Evolutionary conservation across 495 filamentous ascomycete species (phyloP).

Genomic region (Penicillium parvum): DNA sequence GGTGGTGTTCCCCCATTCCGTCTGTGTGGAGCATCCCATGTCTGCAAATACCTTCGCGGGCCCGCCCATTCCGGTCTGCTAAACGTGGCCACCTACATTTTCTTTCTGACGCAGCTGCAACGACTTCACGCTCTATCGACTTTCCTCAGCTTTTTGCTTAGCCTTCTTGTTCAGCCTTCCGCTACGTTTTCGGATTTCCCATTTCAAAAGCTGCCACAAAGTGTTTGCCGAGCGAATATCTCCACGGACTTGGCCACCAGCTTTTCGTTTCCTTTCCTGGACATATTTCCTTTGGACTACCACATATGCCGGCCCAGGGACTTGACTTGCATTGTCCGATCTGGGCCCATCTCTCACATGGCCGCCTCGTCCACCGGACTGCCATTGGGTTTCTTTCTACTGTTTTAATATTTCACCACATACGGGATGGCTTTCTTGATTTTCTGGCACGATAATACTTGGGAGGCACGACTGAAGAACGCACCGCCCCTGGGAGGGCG

Average conservation of each 20-base stretch:
- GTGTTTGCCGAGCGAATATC: slow-evolving; percentile 9
- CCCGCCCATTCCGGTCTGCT: slow-evolving; percentile 26
- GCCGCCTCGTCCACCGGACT: neutral
- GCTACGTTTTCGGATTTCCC: slow-evolving; percentile 2
- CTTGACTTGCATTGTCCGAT: slow-evolving; percentile 11
- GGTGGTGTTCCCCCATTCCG: slow-evolving; percentile 26
- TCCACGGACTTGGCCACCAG: slow-evolving; percentile 13
- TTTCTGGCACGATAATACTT: slow-evolving; percentile 13
- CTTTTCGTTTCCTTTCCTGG: slow-evolving; percentile 11
- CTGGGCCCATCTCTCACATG: neutral
- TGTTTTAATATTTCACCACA: slow-evolving; percentile 28
- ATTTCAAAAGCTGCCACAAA: slow-evolving; percentile 11
- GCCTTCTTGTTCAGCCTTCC: slow-evolving; percentile 1
- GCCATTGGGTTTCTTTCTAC: slow-evolving; percentile 11
- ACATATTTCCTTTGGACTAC: slow-evolving; percentile 13
- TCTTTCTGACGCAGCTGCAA: slow-evolving; percentile 23
- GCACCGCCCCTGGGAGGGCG: slow-evolving; percentile 9
- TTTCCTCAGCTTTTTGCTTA: neutral
- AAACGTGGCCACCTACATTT: slow-evolving; percentile 6
- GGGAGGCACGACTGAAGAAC: slow-evolving; percentile 18
- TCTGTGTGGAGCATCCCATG: slow-evolving; percentile 25
- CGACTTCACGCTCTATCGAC: slow-evolving; percentile 19
- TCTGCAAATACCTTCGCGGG: slow-evolving; percentile 23
- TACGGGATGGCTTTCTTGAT: slow-evolving; percentile 11
- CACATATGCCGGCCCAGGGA: slow-evolving; percentile 1